Evolutionary conservation across 2,329 filamentous ascomycete genomes (phyloP).

Genomic region (Alternaria brassicae): DNA sequence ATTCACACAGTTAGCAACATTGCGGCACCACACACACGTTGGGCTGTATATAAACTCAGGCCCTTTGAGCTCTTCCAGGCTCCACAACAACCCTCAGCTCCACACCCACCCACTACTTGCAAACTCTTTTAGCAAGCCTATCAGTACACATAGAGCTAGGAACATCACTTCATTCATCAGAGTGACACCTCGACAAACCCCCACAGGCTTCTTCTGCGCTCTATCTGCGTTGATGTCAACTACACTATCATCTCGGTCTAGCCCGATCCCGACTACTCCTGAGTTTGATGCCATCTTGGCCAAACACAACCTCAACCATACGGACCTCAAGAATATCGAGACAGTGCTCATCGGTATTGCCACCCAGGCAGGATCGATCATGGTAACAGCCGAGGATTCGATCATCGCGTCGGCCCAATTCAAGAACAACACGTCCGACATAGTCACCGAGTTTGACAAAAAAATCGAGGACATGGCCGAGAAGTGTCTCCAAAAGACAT

Average conservation of each 20-base stretch:
- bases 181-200: neutral
- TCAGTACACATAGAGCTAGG: neutral
- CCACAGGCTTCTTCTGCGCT: neutral
- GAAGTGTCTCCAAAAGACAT: conserved; percentile 51
- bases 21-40: neutral
- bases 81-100: neutral
- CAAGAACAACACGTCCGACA: conserved; percentile 56
- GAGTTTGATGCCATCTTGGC: conserved; percentile 21
- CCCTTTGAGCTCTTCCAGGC: neutral
- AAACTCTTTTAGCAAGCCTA: neutral
- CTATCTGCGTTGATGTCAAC: neutral
- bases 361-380: conserved; percentile 40
- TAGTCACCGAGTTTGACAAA: conserved; percentile 63
- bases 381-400: conserved; percentile 42
- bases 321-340: conserved; percentile 23
- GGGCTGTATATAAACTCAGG: neutral
- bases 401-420: conserved; percentile 26
- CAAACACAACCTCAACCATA: conserved; percentile 25
- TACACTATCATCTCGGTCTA: conserved; percentile 2
- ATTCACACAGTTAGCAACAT: neutral
- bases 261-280: conserved; percentile 17
- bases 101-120: neutral
- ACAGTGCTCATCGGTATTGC: conserved; percentile 36
- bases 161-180: neutral
- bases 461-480: conserved; percentile 62